Evolutionary conservation across 257 asterid genomes (phyloP).

Genomic region (Gentiana dahurica): DNA sequence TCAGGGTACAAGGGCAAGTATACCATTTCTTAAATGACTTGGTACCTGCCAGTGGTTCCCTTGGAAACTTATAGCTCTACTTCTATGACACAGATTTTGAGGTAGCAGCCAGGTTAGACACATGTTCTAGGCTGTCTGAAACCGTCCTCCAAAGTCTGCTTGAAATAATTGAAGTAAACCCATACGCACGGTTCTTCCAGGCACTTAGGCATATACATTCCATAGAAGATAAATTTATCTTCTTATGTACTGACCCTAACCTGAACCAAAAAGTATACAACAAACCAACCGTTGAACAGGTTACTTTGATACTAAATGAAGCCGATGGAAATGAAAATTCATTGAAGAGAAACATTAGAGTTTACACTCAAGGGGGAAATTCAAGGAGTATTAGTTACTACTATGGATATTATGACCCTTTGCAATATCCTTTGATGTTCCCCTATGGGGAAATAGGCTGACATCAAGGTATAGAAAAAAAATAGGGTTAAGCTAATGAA

Average conservation of each 20-base stretch:
- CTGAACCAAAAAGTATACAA: not conserved
- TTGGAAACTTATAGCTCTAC: not conserved
- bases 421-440: slow-evolving; percentile 1
- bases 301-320: not conserved
- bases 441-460: not conserved
- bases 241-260: fast-evolving
- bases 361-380: not conserved
- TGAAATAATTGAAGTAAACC: not conserved
- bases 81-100: not conserved
- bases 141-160: not conserved
- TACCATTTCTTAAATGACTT: too few relatives aligned
- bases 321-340: not conserved
- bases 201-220: not conserved
- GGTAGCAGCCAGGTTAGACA: not conserved
- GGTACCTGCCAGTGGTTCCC: too few relatives aligned
- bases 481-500: not conserved
- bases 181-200: not conserved
- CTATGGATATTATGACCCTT: slow-evolving; percentile 1
- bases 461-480: too few relatives aligned
- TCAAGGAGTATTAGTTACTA: not conserved
- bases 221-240: not conserved
- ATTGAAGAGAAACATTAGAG: not conserved
- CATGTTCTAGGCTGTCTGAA: not conserved
- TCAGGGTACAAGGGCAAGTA: too few relatives aligned
- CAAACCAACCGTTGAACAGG: not conserved